Base-by-base conservation (phyloP, 2,329 filamentous ascomycete genomes). In the Chaetomiaceae sp. region DNA sequence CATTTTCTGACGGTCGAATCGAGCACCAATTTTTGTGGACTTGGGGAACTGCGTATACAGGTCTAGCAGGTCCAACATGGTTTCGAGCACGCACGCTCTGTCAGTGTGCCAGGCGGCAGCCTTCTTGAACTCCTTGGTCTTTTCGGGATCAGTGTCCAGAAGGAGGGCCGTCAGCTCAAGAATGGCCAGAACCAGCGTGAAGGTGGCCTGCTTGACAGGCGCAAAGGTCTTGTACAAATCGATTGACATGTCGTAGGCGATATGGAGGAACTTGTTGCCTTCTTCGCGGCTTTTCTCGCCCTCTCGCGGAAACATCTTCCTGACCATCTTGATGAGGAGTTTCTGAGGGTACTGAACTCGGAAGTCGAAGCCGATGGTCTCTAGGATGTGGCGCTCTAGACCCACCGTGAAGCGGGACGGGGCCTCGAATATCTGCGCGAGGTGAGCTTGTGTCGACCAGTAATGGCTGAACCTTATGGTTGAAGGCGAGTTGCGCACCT, bases 171-270 rank as follows among this genome's bases (percentile, higher is more conserved):
- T 86, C 32, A 97, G 80, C 70, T 96, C 90, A 10, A 95, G 73
- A 59, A 89, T 82, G 9, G 87, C 86, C 63, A 95, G 80, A 1
- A 88, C 89, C 78, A 96, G 85, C 13, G 89, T 87, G n/a, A 87
- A 82, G 0, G 88, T 88, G 0, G 85, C 88, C 64, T 95, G 89
- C 73, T 97, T 97, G 53, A 97, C 77, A 8, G 91, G 91, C 1
- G 90, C 86, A 69, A 94, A 95, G 0, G 94, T 99, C 66, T 91
- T 89, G 72, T 96, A 96, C 42, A 96, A 75, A 70, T 99, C 94
- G 48, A 92, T 81, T 42, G 85, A 87, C 67, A 97, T 87, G 57
- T 86, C 83, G 71, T 90, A 96, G 0, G 89, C 89, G 0, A 84
- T 78, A 14, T 76, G 76, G 27, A 84, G 81, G 55, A 90, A 81